These are phyloP conservation scores for Lactarius deliciosus DNA, from an alignment of 768 basidiomycete genomes.

Conservation along the genomic window DNA sequence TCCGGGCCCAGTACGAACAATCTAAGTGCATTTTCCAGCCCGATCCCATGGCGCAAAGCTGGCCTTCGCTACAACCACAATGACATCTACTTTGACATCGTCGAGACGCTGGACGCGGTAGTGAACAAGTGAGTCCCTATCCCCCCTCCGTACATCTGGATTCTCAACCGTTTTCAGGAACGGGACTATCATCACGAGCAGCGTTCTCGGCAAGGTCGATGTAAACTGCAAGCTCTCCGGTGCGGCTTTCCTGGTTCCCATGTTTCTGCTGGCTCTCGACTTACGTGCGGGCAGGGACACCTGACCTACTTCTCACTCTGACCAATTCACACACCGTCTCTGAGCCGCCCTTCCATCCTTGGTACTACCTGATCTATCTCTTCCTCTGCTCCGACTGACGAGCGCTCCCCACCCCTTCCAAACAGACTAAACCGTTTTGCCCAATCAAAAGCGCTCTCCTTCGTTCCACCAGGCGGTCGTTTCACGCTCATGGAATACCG, in stretches of 20 bases:
- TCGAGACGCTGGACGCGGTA: too few species aligned
- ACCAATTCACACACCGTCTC: conserved; percentile 39
- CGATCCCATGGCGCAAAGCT: too few species aligned
- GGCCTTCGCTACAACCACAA: conserved; percentile 39
- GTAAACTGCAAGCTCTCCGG: conserved; percentile 77
- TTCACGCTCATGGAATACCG: conserved; percentile 86
- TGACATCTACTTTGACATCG: too few species aligned
- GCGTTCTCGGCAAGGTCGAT: conserved; percentile 73
- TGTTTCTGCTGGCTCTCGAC: neutral
- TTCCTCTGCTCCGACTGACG: too few species aligned
- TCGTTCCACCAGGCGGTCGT: conserved; percentile 89
- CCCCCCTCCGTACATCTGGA: neutral
- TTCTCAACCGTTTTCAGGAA: conserved; percentile 43
- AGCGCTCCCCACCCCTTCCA: too few species aligned
- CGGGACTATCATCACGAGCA: conserved; percentile 63
- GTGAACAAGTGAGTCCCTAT: too few species aligned
- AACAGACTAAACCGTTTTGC: conserved; percentile 76
- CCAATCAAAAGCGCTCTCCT: conserved; percentile 71
- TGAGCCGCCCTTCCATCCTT: conserved; percentile 90
- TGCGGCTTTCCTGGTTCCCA: conserved; percentile 33
- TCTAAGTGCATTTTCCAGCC: too few species aligned
- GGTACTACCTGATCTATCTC: too few species aligned
- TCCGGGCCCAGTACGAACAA: too few species aligned
- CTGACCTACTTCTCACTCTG: conserved; percentile 80
- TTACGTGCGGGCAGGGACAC: conserved; percentile 56